These are phyloP conservation scores for Pelargonium australe DNA, from an alignment of 441 rosid species.

Conservation along the genomic window DNA sequence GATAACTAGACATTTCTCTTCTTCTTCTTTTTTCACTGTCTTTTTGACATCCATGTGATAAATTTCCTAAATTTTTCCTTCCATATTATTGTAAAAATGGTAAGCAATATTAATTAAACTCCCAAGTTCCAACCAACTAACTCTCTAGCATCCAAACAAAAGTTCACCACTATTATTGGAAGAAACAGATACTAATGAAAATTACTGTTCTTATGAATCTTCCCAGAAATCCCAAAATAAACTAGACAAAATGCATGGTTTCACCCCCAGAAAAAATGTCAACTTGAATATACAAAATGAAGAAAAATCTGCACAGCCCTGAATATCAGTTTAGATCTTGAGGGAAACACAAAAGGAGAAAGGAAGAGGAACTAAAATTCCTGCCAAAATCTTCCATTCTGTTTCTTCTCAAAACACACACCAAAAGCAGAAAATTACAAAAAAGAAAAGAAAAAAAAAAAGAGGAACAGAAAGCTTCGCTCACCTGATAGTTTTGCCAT, in stretches of 20 bases:
- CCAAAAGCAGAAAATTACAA: conserved; percentile 8
- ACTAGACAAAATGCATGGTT: background rate
- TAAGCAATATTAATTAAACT: background rate
- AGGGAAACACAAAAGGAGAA: background rate
- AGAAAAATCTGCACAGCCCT: background rate
- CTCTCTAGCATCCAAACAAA: background rate
- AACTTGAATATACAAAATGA: background rate
- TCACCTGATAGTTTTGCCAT: conserved; percentile 67
- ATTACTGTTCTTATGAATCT: background rate
- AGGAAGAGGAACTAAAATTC: background rate
- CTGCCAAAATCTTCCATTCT: background rate
- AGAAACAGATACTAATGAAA: too few relatives aligned
- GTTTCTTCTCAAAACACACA: conserved; percentile 16
- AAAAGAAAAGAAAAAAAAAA: background rate
- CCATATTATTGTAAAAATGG: background rate
- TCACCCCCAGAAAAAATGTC: background rate
- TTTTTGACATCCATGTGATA: conserved; percentile 8
- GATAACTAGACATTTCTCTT: conserved; percentile 14
- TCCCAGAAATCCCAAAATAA: background rate
- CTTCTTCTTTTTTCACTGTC: background rate
- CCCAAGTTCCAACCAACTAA: background rate
- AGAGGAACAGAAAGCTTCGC: conserved; percentile 3
- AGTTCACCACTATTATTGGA: background rate
- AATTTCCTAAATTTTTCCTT: background rate
- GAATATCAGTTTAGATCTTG: background rate